Percentiles rank a stretch among this genome's conserved stretches.
phyloP scores from a whole-genome alignment of 345 rosid species.

The Gossypium bickii region DNA sequence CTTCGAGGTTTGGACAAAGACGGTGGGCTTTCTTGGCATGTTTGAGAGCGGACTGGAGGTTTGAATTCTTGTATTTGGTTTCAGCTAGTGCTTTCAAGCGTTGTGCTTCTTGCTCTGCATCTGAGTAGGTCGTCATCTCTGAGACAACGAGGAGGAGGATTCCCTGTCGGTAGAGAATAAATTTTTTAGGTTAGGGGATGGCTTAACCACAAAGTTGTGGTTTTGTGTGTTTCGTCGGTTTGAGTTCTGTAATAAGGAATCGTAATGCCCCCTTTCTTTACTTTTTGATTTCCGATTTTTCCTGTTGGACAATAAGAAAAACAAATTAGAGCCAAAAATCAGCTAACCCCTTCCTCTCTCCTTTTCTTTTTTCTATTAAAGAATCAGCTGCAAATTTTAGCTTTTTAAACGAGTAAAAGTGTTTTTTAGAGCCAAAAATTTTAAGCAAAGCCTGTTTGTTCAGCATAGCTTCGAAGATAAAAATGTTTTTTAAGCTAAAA shows the following conservation, averaged over 20 bases:
- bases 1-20: slow-evolving; percentile 51
- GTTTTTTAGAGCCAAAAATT: no score
- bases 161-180: not conserved
- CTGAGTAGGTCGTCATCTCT: slow-evolving; percentile 20
- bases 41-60: slow-evolving; percentile 53
- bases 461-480: no score
- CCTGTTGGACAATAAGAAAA: no score
- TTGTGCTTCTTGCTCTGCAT: slow-evolving; percentile 40
- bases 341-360: not conserved
- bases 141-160: not conserved
- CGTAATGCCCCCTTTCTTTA: not conserved
- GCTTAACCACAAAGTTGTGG: not conserved
- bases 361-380: no score
- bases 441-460: no score
- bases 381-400: no score
- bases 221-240: not conserved
- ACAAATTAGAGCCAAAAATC: no score
- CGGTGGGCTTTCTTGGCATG: slow-evolving; percentile 60
- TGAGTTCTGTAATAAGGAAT: not conserved
- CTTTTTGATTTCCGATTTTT: not conserved
- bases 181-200: not conserved
- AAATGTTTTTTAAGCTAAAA: no score
- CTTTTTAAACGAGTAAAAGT: no score
- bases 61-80: slow-evolving; percentile 40
- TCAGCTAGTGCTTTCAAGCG: slow-evolving; percentile 56